phyloP scores from a whole-genome alignment of 2,329 filamentous ascomycete genomes.

The Fusarium sp. region DNA sequence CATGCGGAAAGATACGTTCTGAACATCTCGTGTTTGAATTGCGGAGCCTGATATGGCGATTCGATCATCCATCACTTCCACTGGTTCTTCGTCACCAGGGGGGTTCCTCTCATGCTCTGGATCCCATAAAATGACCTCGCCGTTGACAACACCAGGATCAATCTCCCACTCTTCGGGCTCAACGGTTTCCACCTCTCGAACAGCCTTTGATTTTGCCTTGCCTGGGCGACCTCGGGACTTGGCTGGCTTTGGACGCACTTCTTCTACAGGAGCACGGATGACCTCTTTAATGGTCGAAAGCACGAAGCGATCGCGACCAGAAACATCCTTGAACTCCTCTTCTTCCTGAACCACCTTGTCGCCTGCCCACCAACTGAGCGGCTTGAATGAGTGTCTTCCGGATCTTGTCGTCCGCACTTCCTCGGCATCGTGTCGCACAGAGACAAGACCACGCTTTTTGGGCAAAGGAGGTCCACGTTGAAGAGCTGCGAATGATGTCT shows the following conservation, averaged over 20 bases:
- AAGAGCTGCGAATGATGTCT: slow-evolving; percentile 61
- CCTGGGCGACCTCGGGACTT: slow-evolving; percentile 46
- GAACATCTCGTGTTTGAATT: slow-evolving; percentile 69
- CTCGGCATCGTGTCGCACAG: slow-evolving; percentile 62
- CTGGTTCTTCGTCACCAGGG: slow-evolving; percentile 66
- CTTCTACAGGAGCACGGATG: slow-evolving; percentile 75
- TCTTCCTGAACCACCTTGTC: slow-evolving; percentile 80
- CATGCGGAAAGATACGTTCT: slow-evolving; percentile 82
- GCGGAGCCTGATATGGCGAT: slow-evolving; percentile 68
- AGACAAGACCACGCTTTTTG: slow-evolving; percentile 66
- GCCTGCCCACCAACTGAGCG: slow-evolving; percentile 87
- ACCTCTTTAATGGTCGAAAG: slow-evolving; percentile 80
- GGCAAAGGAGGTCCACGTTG: slow-evolving; percentile 68
- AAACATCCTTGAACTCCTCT: slow-evolving; percentile 64
- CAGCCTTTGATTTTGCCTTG: slow-evolving; percentile 48
- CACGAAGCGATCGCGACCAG: slow-evolving; percentile 63
- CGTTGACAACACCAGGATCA: slow-evolving; percentile 71
- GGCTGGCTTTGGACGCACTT: slow-evolving; percentile 48
- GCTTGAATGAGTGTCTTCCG: slow-evolving; percentile 81
- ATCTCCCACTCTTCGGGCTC: slow-evolving; percentile 78
- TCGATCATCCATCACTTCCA: slow-evolving; percentile 66
- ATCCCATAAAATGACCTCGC: slow-evolving; percentile 74
- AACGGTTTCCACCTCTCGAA: slow-evolving; percentile 63
- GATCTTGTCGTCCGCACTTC: slow-evolving; percentile 74
- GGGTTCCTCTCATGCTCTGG: slow-evolving; percentile 66